Base-by-base conservation (phyloP, 768 basidiomycete genomes). In the Exidia glandulosa region DNA sequence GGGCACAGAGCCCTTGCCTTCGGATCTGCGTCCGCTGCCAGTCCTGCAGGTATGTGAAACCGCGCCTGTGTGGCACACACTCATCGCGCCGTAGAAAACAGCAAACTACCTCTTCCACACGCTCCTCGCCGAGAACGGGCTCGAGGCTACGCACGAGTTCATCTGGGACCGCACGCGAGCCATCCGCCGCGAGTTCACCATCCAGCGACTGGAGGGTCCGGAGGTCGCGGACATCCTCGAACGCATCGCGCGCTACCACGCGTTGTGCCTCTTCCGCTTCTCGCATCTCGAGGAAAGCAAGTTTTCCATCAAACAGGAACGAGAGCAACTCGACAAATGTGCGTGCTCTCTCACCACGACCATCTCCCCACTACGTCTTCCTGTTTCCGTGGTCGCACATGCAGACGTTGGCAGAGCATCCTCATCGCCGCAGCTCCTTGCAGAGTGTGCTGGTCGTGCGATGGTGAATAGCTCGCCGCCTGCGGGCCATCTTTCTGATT, bases 271-370 rank as follows among this genome's bases (percentile, higher is more conserved):
- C 29, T 90, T 93, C 62, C 52, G 71, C 74, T 9, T 64, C 33
- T 64, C 62, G 37, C 62, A 62, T 16, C 45, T 32, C 34, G 62
- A 61, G 14, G 59, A 52, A 16, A 33, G 29, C 12, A 57, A 54
- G 19, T 71, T 84, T 87, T 90, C 68, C 82, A 83, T 32, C 70
- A 85, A 65, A 74, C 80, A 16, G 69, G 93, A 95, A 69, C 85
- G 91, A 60, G 90, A 94, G 68, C 90, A 94, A 64, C 77, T 94
- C 37, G 90, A 90, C 83, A 91, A 94, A 68, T 87, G 93, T 96
- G 65, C 63, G 90, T 77, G 1, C 41, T 57, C 32, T 30, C 34
- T 47, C 57, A 58, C 34, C 60, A 32, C 36, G 14, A 34, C 50
- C 29, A 3, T 47, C 14, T 41, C 13, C 32, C 47, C n/a, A 62